Base-by-base conservation (phyloP, 139 green algal genomes). In the Pycnococcus provasolii region DNA sequence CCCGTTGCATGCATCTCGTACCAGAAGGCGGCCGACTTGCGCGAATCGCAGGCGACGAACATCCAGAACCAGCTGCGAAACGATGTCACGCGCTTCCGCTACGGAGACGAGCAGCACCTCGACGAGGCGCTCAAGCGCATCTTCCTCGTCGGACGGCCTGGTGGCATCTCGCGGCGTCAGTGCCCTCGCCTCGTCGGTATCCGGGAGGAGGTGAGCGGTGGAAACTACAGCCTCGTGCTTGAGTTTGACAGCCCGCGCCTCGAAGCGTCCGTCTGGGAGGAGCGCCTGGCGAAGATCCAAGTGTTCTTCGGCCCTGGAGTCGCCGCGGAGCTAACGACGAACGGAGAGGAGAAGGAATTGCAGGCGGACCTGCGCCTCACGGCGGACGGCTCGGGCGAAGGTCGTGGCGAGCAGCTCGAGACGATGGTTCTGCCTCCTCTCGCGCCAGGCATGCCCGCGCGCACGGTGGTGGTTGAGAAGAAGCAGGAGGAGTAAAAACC, bases 81-180 rank as follows among this genome's bases (percentile, higher is more conserved):
- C 41, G 79, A 85, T 59, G 71, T 79, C n/a, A 85, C 74, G 2
- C 62, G 79, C 40, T 78, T 60, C 70, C 81, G 87, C 13, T 99
- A 99, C 79, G 93, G 93, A 70, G 93, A 99, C 76, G 93, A 98
- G 83, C 87, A 95, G 80, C 93, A 98, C 71, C 73, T 99, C 70
- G 93, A 98, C 43, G 90, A 97, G 82, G 89, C 93, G 0, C 80
- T 99, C 15, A 82, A 86, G 57, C 79, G 87, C 39, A 91, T 98
- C 69, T 98, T 96, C 79, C 70, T 66, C 58, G 85, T 93, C 69
- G 80, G 79, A 41, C 78, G 79, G 66, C 68, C 71, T 13, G 73
- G 76, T 37, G 89, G 88, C 68, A 79, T 95, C 9, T 74, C 81
- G 1, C 74, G 84, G 40, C 83, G 86, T 69, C 60, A 87, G 37